Percentiles rank a stretch among this genome's conserved stretches.
Evolutionary conservation across 305 asterid genomes (phyloP).

Genomic region (Fraxinus paxiana): DNA sequence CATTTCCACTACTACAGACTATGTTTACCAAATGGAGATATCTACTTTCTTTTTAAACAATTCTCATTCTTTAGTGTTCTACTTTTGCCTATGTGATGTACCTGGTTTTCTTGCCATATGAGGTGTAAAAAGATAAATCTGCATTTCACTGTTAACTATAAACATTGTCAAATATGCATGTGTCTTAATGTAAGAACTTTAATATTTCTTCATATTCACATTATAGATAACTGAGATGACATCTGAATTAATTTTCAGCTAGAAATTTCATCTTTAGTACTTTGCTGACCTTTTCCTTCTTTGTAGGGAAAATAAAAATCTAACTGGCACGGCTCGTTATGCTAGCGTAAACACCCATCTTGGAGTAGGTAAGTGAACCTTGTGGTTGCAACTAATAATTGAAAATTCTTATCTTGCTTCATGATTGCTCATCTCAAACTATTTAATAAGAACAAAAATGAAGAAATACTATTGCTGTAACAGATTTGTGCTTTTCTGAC

Average conservation of each 20-base stretch:
- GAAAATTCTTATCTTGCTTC: not conserved
- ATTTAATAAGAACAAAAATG: not conserved
- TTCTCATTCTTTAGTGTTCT: not conserved
- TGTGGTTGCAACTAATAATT: not conserved
- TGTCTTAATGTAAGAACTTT: not conserved
- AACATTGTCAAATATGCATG: not conserved
- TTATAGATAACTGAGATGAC: conserved; percentile 6
- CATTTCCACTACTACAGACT: not conserved
- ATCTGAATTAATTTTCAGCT: not conserved
- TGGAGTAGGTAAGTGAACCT: conserved; percentile 63
- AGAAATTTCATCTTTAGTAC: not conserved
- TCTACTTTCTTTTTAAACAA: not conserved
- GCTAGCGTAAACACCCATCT: conserved; percentile 84
- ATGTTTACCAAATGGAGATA: not conserved
- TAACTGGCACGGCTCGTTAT: conserved; percentile 86
- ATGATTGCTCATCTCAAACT: not conserved
- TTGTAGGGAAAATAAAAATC: conserved; percentile 80
- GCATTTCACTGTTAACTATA: not conserved
- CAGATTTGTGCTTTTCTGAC: not conserved
- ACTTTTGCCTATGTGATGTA: not conserved
- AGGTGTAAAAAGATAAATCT: not conserved
- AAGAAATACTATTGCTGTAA: not conserved
- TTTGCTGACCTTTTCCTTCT: conserved; percentile 2
- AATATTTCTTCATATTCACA: conserved; percentile 1
- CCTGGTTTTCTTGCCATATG: conserved; percentile 8